Base-by-base conservation (phyloP, 768 basidiomycete genomes). In the Lactarius sanguifluus region DNA sequence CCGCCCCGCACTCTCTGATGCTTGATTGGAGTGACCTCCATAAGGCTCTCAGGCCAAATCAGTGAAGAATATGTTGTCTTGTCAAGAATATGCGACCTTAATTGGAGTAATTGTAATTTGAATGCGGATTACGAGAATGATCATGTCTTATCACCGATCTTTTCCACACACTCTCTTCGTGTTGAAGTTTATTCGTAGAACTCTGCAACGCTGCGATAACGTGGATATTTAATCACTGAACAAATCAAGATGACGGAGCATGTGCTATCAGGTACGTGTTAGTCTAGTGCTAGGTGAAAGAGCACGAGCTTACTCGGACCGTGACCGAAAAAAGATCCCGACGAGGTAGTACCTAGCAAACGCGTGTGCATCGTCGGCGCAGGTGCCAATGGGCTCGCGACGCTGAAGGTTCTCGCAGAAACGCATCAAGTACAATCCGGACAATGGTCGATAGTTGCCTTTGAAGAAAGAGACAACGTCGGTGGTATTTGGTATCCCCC, bases 401-500 rank as follows among this genome's bases (percentile, higher is more conserved):
- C 85, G 6, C 81, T 94, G 30, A 90, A 90, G 72, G 77, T 84
- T 43, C 75, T 92, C 65, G 76, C 83, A 10, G 86, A 92, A 55
- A 80, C 85, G 2, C 78, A 78, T 0, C 82, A 90, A 67, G 83
- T 79, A 75, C 82, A 83, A 73, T 71, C 76, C 25, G 85, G 86
- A 0, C 68, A 77, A n/a, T 94, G 93, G 92, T 76, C 75, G n/a
- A 75, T 85, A 2, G 76, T 79, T 5, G 84, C 81, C 1, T 91
- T 86, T 62, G 93, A 94, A 73, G 78, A 85, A 9, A 79, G 89
- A 64, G 77, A 83, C 20, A 80, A 82, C 32, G 75, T 92, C 8
- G 93, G 93, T 2, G 93, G 93, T 0, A 75, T 94, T 61, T 94
- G 93, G 93, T 91, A 71, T 63, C 28, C 0, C 56, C 9, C n/a